Evolutionary conservation across 331 rosid species (phyloP).

Genomic region (Dryas integrifolia): DNA sequence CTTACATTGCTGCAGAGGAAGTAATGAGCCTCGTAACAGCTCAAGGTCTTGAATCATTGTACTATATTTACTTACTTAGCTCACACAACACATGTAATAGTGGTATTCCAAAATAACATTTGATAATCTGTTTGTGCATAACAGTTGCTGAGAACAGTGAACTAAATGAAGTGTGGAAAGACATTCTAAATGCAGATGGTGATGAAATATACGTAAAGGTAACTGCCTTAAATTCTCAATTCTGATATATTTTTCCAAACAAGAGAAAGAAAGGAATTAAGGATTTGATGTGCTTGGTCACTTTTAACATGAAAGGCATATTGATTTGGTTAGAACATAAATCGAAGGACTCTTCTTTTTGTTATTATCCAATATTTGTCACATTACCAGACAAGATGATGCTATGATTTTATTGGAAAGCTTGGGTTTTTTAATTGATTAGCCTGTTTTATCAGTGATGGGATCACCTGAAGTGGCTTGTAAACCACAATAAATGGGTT

Average conservation of each 20-base stretch:
- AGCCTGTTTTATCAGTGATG: not conserved
- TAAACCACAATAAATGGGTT: no score
- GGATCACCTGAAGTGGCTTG: not conserved
- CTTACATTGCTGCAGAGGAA: constrained; percentile 89
- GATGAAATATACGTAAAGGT: constrained; percentile 98
- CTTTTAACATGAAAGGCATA: not conserved
- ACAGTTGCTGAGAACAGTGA: constrained; percentile 85
- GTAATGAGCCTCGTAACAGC: constrained; percentile 97
- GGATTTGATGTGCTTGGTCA: not conserved
- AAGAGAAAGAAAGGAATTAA: not conserved
- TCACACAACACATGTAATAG: not conserved
- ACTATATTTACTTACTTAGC: constrained; percentile 15
- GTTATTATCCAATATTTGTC: not conserved
- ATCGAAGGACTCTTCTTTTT: not conserved
- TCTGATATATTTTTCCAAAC: not conserved
- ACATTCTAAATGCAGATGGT: constrained; percentile 82
- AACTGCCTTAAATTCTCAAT: constrained; percentile 19
- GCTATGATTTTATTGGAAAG: not conserved
- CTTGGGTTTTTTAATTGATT: not conserved
- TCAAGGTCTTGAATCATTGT: constrained; percentile 61
- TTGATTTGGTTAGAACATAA: not conserved
- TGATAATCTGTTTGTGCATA: constrained; percentile 27
- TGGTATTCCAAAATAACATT: constrained; percentile 11
- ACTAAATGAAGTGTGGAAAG: constrained; percentile 93
- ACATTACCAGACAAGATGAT: not conserved